Conservation (phyloP, 148 eudicot species). For the Rhododendron williamsianum region DNA sequence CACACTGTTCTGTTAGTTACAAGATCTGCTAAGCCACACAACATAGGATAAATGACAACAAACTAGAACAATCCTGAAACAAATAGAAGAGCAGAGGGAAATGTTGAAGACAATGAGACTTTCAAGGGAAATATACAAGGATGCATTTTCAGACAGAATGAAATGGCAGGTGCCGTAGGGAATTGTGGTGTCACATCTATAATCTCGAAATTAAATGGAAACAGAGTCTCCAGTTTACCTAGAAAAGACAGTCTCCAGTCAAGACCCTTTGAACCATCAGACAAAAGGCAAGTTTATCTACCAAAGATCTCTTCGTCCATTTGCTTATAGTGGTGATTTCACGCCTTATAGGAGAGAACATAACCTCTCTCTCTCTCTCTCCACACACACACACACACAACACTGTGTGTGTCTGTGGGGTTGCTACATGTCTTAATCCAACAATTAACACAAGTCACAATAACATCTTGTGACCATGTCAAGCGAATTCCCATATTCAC, state of each 20-base stretch:
- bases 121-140: not conserved
- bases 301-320: not conserved
- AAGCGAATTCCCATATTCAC: not conserved
- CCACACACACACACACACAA: too few species aligned
- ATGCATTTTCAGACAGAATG: not conserved
- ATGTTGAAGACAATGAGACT: not conserved
- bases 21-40: not conserved
- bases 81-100: not conserved
- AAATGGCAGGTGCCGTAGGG: not conserved
- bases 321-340: not conserved
- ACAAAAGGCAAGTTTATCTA: not conserved
- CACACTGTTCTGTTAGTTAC: not conserved
- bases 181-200: not conserved
- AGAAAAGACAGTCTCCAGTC: not conserved
- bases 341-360: not conserved
- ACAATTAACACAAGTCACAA: not conserved
- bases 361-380: too few species aligned
- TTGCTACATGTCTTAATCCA: not conserved
- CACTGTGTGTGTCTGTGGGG: not conserved
- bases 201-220: not conserved
- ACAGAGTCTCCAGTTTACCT: not conserved
- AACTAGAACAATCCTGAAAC: not conserved
- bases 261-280: not conserved
- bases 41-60: not conserved
- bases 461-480: not conserved